A percentile compares a stretch with the other conserved stretches of the same genome.
phyloP scores from a whole-genome alignment of 129 eudicot species.

The Lactuca sativa region DNA sequence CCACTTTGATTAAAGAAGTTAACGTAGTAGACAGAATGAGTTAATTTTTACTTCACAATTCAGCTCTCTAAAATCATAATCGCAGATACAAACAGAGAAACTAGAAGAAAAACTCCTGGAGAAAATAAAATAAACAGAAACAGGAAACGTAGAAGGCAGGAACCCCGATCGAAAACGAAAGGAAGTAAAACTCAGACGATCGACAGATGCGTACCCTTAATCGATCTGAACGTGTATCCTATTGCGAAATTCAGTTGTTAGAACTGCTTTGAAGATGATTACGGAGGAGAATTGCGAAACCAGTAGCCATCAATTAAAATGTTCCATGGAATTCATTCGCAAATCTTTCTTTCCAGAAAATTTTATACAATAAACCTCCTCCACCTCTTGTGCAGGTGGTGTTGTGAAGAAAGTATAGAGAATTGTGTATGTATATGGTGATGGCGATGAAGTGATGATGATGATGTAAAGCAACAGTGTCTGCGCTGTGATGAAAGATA shows the following conservation, averaged over 20 bases:
- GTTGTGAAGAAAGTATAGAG: constrained; percentile 2
- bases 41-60: constrained; percentile 10
- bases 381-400: neutral
- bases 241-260: constrained; percentile 26
- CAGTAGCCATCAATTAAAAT: constrained; percentile 6
- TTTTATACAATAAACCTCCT: neutral
- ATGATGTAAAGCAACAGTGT: constrained; percentile 20
- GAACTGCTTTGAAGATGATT: constrained; percentile 23
- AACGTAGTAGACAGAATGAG: neutral
- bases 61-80: neutral
- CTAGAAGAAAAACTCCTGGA: neutral
- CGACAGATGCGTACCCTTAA: constrained; percentile 21
- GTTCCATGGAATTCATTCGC: constrained; percentile 16
- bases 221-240: constrained; percentile 8
- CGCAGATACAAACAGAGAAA: neutral
- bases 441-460: constrained; percentile 27
- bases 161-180: constrained; percentile 11
- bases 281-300: constrained; percentile 4
- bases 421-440: constrained; percentile 25
- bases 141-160: neutral
- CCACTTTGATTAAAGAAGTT: constrained; percentile 1
- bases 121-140: neutral
- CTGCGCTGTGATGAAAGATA: constrained; percentile 38
- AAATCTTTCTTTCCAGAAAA: neutral
- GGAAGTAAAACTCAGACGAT: constrained; percentile 11